Conservation (phyloP, 2,329 filamentous ascomycete species). For the Fusarium dlaminii region DNA sequence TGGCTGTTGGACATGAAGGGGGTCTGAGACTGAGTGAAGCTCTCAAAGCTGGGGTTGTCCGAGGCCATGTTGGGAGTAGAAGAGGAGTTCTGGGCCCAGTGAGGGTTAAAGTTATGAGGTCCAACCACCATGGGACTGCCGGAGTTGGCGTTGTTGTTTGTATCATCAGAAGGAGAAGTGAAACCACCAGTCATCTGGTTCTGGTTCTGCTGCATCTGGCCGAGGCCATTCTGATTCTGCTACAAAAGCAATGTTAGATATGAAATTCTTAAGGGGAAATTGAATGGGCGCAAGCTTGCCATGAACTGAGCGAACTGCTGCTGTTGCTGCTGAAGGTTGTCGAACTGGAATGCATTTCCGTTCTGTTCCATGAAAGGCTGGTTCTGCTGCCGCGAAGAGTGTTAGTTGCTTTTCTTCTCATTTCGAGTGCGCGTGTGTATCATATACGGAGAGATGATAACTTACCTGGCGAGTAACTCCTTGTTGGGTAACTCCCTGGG, state of each 20-base stretch:
- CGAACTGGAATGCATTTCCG: not conserved
- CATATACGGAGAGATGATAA: not conserved
- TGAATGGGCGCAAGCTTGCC: not conserved
- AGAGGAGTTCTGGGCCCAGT: not conserved
- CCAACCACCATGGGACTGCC: not conserved
- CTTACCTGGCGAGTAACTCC: not conserved
- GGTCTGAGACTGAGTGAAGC: not conserved
- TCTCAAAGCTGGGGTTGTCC: not conserved
- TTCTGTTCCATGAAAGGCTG: not conserved
- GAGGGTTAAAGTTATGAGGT: not conserved
- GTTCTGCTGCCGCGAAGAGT: not conserved
- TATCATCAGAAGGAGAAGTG: not conserved
- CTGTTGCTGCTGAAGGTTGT: not conserved
- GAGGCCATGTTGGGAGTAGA: not conserved
- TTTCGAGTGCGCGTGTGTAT: not conserved
- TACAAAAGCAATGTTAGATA: not conserved
- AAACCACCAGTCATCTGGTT: not conserved
- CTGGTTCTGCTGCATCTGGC: not conserved
- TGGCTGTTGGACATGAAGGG: not conserved
- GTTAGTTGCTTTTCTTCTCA: slow-evolving; percentile 9
- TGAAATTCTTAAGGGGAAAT: not conserved
- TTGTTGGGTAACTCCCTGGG: not conserved
- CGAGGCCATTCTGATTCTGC: not conserved
- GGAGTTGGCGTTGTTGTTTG: not conserved
- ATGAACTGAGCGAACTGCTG: not conserved